Evolutionary conservation across 371 early-diverging fungal species (phyloP).

Genomic region (Conidiobolus coronatus): DNA sequence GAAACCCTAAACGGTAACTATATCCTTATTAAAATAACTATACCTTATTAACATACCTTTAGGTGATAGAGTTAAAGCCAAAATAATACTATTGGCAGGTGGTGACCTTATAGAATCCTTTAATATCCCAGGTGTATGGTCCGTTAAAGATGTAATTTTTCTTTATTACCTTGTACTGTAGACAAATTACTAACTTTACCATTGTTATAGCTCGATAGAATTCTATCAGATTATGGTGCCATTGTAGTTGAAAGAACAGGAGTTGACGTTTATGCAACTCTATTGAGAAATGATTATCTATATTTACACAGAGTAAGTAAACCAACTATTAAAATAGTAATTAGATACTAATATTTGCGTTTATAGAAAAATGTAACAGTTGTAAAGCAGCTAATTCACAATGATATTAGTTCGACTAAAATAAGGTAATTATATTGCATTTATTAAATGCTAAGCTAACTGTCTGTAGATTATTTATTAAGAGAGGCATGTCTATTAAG

Average conservation of each 20-base stretch:
- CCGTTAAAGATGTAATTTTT: slow-evolving; percentile 56
- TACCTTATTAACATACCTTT: slow-evolving; percentile 1
- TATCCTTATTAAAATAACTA: slow-evolving; percentile 6
- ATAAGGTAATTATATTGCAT: slow-evolving; percentile 26
- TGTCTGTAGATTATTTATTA: slow-evolving; percentile 66
- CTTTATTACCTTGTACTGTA: not conserved
- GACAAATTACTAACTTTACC: not conserved
- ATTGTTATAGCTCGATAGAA: slow-evolving; percentile 56
- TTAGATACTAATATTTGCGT: not conserved
- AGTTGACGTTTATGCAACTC: slow-evolving; percentile 74
- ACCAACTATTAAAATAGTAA: not conserved
- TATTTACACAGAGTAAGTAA: slow-evolving; percentile 54
- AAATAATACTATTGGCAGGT: slow-evolving; percentile 84
- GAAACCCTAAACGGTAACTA: slow-evolving; percentile 19
- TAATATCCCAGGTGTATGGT: slow-evolving; percentile 80
- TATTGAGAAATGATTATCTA: slow-evolving; percentile 73
- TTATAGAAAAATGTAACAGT: slow-evolving; percentile 65
- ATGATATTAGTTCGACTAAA: slow-evolving; percentile 90
- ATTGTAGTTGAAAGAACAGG: slow-evolving; percentile 88
- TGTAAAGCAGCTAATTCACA: slow-evolving; percentile 85
- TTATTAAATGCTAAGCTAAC: not conserved
- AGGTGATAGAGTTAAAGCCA: slow-evolving; percentile 31
- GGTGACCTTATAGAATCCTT: slow-evolving; percentile 93
- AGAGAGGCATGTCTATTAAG: slow-evolving; percentile 83
- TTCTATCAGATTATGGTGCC: slow-evolving; percentile 82